Evolutionary conservation across 2,329 filamentous ascomycete genomes (phyloP), one percentile per base, ranked within the genome.

Genomic region (Fusarium xyrophilum): DNA sequence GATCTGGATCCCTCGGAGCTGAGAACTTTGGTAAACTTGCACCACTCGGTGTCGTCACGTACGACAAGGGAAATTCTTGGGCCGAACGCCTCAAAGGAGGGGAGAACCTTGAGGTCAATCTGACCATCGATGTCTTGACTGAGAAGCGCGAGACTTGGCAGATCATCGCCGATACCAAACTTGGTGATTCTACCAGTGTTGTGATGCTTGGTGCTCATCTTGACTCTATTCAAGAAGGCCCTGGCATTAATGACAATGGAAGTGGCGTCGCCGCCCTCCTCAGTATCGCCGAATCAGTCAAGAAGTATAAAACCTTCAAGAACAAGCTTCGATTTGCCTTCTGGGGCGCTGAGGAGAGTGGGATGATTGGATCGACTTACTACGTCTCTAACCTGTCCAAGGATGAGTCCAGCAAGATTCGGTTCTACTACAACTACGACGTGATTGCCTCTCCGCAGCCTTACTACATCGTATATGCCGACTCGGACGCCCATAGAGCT

Each of bases 391-490:
- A 72, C 12, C 75, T 82, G 19, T 73, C 76, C 14, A 69, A 75
- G 33, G 73, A 75, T 7, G 78, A 82, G 54, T 74, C 75, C 0
- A 77, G 83, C 63, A 88, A 87, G 76, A 87, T 91, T 74, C 82
- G 84, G 2, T 86, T 90, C 39, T 89, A 90, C 79, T 85, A 90
- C 74, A 89, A 91, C 79, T 90, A 89, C 73, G 89, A 91, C 78
- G 91, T 91, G 89, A 88, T 91, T 48, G 81, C 78, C 23, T 82
- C 79, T n/a, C 74, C 74, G 6, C 65, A 74, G n/a, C 78, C 81
- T 8, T 66, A 74, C 35, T 82, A 76, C 68, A 69, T 72, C 35
- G 76, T 83, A 40, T 81, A 82, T 62, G 72, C 78, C 42, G 75
- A 81, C 63, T 76, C 76, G 21, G 77, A 80, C 35, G 79, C 75